Conservation (phyloP, 768 basidiomycete genomes). For the Dendrothele bispora region DNA sequence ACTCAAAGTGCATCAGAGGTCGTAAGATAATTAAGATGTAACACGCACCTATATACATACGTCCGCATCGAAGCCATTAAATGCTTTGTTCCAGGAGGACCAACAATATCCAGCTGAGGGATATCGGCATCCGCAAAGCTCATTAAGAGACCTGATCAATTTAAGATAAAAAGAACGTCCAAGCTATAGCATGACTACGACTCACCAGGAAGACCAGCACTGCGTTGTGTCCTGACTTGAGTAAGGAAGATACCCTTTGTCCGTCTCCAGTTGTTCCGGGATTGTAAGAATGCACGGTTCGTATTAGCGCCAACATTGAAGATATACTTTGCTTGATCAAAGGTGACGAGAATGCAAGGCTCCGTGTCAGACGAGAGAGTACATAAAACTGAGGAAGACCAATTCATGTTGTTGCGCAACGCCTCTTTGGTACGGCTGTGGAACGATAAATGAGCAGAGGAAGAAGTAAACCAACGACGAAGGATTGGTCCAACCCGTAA, state of each 20-base stretch:
- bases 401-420: constrained; percentile 50
- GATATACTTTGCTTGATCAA: constrained; percentile 77
- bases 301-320: constrained; percentile 89
- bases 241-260: constrained; percentile 74
- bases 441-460: not conserved
- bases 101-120: constrained; percentile 56
- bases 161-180: not conserved
- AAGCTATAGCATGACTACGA: not conserved
- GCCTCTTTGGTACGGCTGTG: not conserved
- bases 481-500: not conserved
- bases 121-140: constrained; percentile 72
- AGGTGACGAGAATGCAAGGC: constrained; percentile 71
- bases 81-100: constrained; percentile 75
- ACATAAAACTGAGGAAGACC: constrained; percentile 63
- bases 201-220: constrained; percentile 75
- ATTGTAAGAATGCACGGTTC: constrained; percentile 71
- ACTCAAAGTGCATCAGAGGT: constrained; percentile 3
- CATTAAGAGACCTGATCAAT: constrained; percentile 67
- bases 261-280: constrained; percentile 62
- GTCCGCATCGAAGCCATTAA: constrained; percentile 68
- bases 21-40: not conserved
- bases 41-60: constrained; percentile 62
- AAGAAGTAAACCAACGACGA: not conserved
- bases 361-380: constrained; percentile 75
- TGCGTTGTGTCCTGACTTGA: constrained; percentile 57